A percentile compares a stretch with the other conserved stretches of the same genome.
These are phyloP conservation scores for Zymoseptoria brevis DNA, from an alignment of 2,329 filamentous ascomycete species.

Conservation along the genomic window DNA sequence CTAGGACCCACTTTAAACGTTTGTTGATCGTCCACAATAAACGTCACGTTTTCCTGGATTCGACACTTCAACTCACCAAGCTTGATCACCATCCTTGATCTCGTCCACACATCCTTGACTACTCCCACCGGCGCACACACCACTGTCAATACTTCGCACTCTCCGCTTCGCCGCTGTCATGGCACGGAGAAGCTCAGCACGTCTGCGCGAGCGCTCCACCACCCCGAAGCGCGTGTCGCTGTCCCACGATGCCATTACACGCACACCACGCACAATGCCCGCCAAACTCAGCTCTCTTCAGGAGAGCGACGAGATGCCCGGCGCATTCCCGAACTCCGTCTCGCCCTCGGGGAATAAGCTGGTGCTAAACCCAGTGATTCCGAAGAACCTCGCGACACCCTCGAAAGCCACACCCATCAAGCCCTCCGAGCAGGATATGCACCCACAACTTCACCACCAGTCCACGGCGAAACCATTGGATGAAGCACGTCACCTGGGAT, in stretches of 20 bases:
- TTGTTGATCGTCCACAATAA: not conserved
- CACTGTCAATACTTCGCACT: not conserved
- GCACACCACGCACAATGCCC: constrained; percentile 27
- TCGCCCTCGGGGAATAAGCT: constrained; percentile 12
- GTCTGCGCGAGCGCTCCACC: constrained; percentile 23
- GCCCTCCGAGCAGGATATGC: constrained; percentile 76
- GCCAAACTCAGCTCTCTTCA: constrained; percentile 38
- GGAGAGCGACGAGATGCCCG: constrained; percentile 38
- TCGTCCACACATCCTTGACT: not conserved
- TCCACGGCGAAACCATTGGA: constrained; percentile 69
- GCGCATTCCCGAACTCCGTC: constrained; percentile 26
- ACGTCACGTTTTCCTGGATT: not conserved
- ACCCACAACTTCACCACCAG: constrained; percentile 72
- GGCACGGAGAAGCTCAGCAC: constrained; percentile 29
- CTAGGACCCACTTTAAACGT: not conserved
- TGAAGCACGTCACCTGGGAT: constrained; percentile 73
- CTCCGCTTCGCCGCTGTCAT: constrained; percentile 14
- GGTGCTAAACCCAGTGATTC: constrained; percentile 12
- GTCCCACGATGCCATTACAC: constrained; percentile 24
- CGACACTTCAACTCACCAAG: not conserved
- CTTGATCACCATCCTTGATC: not conserved
- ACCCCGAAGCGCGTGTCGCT: constrained; percentile 30
- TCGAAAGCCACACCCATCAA: constrained; percentile 57
- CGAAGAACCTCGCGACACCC: constrained; percentile 44
- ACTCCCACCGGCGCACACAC: not conserved